phyloP scores from a whole-genome alignment of 2,329 filamentous ascomycete species.

The Xylaria sp. region DNA sequence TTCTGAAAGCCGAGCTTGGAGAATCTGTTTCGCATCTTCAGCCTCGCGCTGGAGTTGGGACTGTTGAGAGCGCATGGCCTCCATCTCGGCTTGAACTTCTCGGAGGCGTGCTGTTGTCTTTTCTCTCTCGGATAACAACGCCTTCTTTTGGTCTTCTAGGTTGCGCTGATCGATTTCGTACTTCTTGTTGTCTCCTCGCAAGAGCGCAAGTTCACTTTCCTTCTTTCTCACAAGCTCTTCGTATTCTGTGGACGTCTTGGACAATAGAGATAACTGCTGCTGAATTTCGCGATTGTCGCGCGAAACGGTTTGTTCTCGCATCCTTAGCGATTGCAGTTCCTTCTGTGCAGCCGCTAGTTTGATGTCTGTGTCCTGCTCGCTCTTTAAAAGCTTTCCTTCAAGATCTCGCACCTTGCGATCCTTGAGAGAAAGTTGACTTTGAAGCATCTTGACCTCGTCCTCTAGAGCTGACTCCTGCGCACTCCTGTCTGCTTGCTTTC shows the following conservation, averaged over 20 bases:
- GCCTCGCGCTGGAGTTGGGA: conserved; percentile 86
- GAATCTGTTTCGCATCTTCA: conserved; percentile 81
- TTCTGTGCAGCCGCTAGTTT: conserved; percentile 80
- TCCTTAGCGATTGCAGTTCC: conserved; percentile 75
- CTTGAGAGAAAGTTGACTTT: conserved; percentile 87
- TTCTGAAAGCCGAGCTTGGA: conserved; percentile 88
- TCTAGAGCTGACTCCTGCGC: conserved; percentile 77
- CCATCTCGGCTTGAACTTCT: conserved; percentile 85
- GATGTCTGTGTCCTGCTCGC: conserved; percentile 87
- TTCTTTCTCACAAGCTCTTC: conserved; percentile 93
- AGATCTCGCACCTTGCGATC: conserved; percentile 89
- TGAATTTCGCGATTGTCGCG: conserved; percentile 84
- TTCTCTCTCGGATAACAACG: conserved; percentile 77
- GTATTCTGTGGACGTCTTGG: conserved; percentile 90
- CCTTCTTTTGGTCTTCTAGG: conserved; percentile 79
- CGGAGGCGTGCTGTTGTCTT: conserved; percentile 76
- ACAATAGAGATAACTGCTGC: conserved; percentile 83
- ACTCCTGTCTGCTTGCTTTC: conserved; percentile 73
- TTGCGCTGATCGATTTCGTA: conserved; percentile 79
- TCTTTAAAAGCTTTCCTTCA: conserved; percentile 80
- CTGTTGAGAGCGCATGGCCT: conserved; percentile 84
- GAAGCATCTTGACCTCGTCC: conserved; percentile 87
- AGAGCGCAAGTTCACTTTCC: conserved; percentile 86
- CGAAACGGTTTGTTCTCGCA: conserved; percentile 75
- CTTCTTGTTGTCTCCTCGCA: conserved; percentile 83